phyloP scores from a whole-genome alignment of 176 grass and related monocot species.

The Saccharum officinarum region DNA sequence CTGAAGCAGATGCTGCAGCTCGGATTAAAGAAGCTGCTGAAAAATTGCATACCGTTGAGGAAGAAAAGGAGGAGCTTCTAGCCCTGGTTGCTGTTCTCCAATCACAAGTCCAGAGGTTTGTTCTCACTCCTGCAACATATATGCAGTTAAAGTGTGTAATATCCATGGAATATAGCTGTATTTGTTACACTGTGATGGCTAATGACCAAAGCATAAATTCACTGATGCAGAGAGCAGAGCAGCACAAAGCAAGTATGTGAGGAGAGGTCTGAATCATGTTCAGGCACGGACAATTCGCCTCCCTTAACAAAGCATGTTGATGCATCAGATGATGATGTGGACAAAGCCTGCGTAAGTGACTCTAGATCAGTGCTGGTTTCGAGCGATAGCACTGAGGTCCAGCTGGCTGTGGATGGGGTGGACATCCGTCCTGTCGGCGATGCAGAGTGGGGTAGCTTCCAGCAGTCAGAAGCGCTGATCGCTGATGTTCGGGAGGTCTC shows the following conservation, averaged over 20 bases:
- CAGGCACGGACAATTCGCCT: constrained; percentile 51
- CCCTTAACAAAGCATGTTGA: constrained; percentile 88
- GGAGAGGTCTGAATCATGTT: constrained; percentile 75
- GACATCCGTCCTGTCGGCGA: constrained; percentile 73
- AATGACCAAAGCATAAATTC: constrained; percentile 4
- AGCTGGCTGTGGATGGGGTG: constrained; percentile 65
- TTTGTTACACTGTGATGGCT: neutral
- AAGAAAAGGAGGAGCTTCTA: constrained; percentile 83
- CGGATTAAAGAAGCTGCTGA: constrained; percentile 67
- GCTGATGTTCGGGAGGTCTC: constrained; percentile 88
- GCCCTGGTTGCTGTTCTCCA: constrained; percentile 67
- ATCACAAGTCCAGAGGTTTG: constrained; percentile 88
- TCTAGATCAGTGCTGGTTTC: constrained; percentile 64
- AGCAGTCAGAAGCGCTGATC: constrained; percentile 57
- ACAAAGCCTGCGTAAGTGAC: constrained; percentile 87
- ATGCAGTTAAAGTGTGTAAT: neutral
- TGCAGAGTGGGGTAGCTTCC: constrained; percentile 54
- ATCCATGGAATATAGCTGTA: constrained; percentile 17
- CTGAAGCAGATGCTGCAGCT: constrained; percentile 62
- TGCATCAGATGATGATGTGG: constrained; percentile 79
- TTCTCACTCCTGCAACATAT: neutral
- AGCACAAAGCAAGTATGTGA: constrained; percentile 61
- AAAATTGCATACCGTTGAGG: constrained; percentile 53
- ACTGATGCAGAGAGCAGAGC: constrained; percentile 61
- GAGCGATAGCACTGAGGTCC: constrained; percentile 45